Evolutionary conservation across 2,329 filamentous ascomycete species (phyloP), one percentile per base, ranked within the genome.

Genomic region (Myriosclerotinia curreyana): DNA sequence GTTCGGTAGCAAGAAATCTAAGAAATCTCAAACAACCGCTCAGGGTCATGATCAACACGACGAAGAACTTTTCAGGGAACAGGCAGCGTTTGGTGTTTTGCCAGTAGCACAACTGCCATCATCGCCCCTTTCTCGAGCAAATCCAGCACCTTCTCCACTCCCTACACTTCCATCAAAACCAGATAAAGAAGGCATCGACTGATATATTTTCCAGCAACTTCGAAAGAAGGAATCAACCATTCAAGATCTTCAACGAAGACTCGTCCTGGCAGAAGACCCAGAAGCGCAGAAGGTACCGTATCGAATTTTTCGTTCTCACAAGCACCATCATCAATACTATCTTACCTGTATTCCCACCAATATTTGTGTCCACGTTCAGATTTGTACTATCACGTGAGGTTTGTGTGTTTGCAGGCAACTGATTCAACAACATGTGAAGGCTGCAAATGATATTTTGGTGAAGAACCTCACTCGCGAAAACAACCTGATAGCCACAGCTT

Each of bases 401-500:
- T 5, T 31, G 64, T 44, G 60, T 54, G 31, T 59, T 28, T 49
- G 36, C 62, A 66, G 52, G 62, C 49, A 63, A 67, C 42, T 67
- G 42, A 56, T 65, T 62, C 34, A 54, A 42, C 36, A 22, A 34
- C 68, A 25, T 59, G 54, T 63, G 65, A 69, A 75, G 71, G 69
- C 73, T 66, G 68, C 69, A 64, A 65, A 70, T 68, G 64, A 73
- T 71, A 48, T 64, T 40, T 70, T 74, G 70, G 69, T 74, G 60
- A 75, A 83, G 69, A 90, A 87, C 70, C 82, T 96, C 65, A 84
- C 89, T 74, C 85, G 89, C 70, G 91, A 96, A 76, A 92, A 91
- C 75, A 83, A 83, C 48, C 82, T 95, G 73, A 91, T 96, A 71
- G 81, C 88, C 34, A 89, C 87, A n/a, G 91, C 91, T 2, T 96